Evolutionary conservation across 2,329 filamentous ascomycete genomes (phyloP), one percentile per base, ranked within the genome.

Genomic region (Davidsoniella neocaledoniae): DNA sequence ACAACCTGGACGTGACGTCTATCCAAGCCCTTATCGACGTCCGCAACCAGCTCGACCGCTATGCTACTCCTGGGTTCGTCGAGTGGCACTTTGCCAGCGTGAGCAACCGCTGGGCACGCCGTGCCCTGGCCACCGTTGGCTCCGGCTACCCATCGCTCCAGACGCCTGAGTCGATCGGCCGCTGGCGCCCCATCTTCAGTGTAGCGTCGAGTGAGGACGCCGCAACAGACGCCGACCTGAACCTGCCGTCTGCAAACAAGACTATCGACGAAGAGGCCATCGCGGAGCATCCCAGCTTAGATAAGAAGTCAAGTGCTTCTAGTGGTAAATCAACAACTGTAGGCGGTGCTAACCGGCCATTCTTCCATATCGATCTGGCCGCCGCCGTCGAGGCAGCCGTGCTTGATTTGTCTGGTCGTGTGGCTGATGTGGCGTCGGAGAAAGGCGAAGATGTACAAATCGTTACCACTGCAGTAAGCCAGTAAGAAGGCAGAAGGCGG

Each of bases 11-110:
- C 53, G 67, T 76, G 7, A 78, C 75, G 0, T 71, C 72, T 2
- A 60, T 77, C 0, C 74, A 79, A 56, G 71, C 71, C 0, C 62
- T 80, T 9, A 64, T 76, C 43, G 74, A 78, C 56, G 60, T 76
- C 10, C 68, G 74, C 39, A 71, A 70, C 54, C 66, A 70, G 19
- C 63, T 79, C 2, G 71, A 76, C 58, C 64, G 67, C 12, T 71
- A 77, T 56, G 68, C 73, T 0, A 58, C 64, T 3, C 71, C 71
- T 0, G 64, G 68, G 39, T 54, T 58, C 0, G 68, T 72, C 7
- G 68, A 73, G 54, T 72, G 70, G 68, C 71, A 74, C 55, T 70
- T 79, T 55, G 73, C 74, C 1, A 66, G 68, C 39, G 63, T 78
- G 6, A 63, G 63, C 52, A 76, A 75, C 57, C 68, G 69, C 7